Conservation (phyloP, 208 protist species). For the Crithidia fasciculata region DNA sequence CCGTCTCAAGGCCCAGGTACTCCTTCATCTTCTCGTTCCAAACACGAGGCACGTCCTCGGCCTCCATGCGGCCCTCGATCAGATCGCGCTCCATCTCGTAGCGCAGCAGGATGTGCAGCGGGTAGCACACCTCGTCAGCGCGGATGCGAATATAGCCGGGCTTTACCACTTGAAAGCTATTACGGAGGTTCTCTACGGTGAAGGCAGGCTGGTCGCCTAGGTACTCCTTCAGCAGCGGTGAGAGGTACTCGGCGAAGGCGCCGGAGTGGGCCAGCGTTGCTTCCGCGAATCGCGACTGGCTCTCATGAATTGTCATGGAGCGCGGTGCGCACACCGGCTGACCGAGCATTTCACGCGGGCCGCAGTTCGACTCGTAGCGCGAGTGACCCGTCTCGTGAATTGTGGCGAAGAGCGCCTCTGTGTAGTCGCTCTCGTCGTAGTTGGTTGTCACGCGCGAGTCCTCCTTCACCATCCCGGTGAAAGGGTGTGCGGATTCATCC, state of each 20-base stretch:
- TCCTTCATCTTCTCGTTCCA: slow-evolving; percentile 91
- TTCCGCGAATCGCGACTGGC: slow-evolving; percentile 89
- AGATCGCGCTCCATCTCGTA: slow-evolving; percentile 92
- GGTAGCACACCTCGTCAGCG: slow-evolving; percentile 93
- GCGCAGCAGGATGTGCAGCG: slow-evolving; percentile 89
- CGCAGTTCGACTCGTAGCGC: slow-evolving; percentile 86
- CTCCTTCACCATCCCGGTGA: slow-evolving; percentile 75
- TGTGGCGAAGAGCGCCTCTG: slow-evolving; percentile 55
- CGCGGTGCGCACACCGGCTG: slow-evolving; percentile 72
- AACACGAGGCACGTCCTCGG: slow-evolving; percentile 75
- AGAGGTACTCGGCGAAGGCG: slow-evolving; percentile 64
- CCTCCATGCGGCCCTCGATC: slow-evolving; percentile 77
- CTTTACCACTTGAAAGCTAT: slow-evolving; percentile 51
- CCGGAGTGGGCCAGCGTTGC: slow-evolving; percentile 57
- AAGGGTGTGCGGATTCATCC: slow-evolving; percentile 88
- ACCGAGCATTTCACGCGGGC: slow-evolving; percentile 53
- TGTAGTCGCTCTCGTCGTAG: slow-evolving; percentile 64
- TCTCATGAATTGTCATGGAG: slow-evolving; percentile 83
- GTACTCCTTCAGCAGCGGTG: slow-evolving; percentile 49
- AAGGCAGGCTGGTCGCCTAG: slow-evolving; percentile 70
- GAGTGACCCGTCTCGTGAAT: slow-evolving; percentile 92
- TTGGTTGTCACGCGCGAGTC: slow-evolving; percentile 89
- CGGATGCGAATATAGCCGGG: slow-evolving; percentile 82
- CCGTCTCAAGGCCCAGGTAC: slow-evolving; percentile 81
- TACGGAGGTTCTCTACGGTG: slow-evolving; percentile 52